These are phyloP conservation scores for Lactarius sp. DNA, from an alignment of 768 basidiomycete genomes.

Conservation along the genomic window DNA sequence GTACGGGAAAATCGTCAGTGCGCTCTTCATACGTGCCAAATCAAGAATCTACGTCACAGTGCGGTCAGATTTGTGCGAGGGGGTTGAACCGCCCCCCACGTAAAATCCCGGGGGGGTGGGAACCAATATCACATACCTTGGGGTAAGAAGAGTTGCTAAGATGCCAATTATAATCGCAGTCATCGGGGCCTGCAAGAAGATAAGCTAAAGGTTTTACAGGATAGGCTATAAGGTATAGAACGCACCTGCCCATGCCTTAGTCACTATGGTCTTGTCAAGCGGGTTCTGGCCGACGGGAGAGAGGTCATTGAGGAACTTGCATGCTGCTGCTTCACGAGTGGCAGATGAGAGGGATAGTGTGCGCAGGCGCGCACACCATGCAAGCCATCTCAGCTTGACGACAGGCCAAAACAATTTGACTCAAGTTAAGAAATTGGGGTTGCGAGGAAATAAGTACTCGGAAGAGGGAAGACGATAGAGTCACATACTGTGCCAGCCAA, in stretches of 20 bases:
- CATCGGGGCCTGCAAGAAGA: constrained; percentile 49
- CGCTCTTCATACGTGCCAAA: constrained; percentile 40
- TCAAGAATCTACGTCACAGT: constrained; percentile 31
- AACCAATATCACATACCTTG: constrained; percentile 42
- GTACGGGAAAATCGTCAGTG: constrained; percentile 48
- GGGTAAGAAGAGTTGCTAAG: constrained; percentile 80
- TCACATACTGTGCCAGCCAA: constrained; percentile 25
- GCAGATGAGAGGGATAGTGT: constrained; percentile 10
- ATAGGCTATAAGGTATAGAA: background rate
- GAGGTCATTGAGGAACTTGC: constrained; percentile 16
- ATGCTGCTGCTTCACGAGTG: background rate
- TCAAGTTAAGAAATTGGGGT: background rate
- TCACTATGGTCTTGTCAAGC: constrained; percentile 23
- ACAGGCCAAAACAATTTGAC: constrained; percentile 19
- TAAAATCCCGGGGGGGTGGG: background rate
- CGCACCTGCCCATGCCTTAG: constrained; percentile 26
- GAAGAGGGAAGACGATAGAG: background rate
- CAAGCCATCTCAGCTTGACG: constrained; percentile 2
- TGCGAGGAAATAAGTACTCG: too few relatives aligned
- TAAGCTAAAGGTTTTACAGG: background rate
- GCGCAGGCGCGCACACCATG: constrained; percentile 7
- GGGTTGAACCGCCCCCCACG: background rate
- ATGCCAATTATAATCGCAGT: constrained; percentile 69
- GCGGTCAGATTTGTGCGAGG: background rate
- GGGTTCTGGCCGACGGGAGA: constrained; percentile 28